These are phyloP conservation scores for Candida cerambycidarum DNA, from an alignment of 805 yeast genomes.

Conservation along the genomic window DNA sequence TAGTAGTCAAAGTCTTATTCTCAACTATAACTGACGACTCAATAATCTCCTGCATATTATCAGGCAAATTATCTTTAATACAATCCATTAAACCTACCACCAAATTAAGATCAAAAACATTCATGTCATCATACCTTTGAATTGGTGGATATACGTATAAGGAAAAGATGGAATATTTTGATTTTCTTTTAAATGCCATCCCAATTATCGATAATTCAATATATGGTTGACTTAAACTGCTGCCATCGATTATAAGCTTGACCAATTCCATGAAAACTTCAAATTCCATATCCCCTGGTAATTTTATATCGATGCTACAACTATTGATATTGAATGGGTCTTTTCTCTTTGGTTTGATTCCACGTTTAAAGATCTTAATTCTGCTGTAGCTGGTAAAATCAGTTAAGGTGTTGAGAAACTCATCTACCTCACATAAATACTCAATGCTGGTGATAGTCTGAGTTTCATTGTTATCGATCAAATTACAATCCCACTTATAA, in stretches of 20 bases:
- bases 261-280: conserved; percentile 13
- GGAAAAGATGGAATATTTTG: conserved; percentile 16
- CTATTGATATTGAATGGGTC: conserved; percentile 15
- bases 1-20: conserved; percentile 5
- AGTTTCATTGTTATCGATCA: conserved; percentile 9
- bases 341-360: conserved; percentile 16
- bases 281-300: conserved; percentile 10
- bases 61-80: conserved; percentile 4
- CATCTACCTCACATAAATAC: neutral
- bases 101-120: conserved; percentile 8
- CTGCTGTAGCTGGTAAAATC: conserved; percentile 9
- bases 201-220: conserved; percentile 17
- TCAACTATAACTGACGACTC: conserved; percentile 7
- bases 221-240: conserved; percentile 7
- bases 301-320: conserved; percentile 19
- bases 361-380: conserved; percentile 17
- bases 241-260: conserved; percentile 13
- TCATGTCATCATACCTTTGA: conserved; percentile 6
- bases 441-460: neutral
- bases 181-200: conserved; percentile 11
- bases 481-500: conserved; percentile 18
- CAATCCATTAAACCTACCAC: conserved; percentile 4
- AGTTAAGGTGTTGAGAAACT: neutral
- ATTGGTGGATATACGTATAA: conserved; percentile 19
- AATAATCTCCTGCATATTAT: neutral